Conservation (phyloP, 768 basidiomycete species). For the Cantharellus cinnabarinus region DNA sequence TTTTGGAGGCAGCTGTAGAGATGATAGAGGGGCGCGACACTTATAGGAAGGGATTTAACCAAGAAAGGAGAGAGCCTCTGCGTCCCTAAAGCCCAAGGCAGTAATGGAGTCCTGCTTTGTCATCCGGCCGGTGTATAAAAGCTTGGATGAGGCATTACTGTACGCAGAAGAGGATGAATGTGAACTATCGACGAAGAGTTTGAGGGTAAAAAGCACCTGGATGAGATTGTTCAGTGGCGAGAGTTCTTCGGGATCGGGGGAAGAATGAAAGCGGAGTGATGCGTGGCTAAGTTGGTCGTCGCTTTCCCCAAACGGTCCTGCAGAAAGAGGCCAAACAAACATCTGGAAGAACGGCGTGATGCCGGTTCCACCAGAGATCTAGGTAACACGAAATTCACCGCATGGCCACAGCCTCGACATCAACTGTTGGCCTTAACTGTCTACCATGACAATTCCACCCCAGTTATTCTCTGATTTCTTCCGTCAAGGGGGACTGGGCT, state of each 20-base stretch:
- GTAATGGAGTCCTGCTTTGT: background rate
- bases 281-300: slow-evolving; percentile 11
- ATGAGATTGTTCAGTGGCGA: slow-evolving; percentile 32
- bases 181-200: slow-evolving; percentile 48
- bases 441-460: slow-evolving; percentile 67
- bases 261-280: slow-evolving; percentile 60
- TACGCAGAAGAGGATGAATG: too few relatives aligned
- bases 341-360: slow-evolving; percentile 67
- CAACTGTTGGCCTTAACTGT: background rate
- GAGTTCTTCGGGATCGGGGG: slow-evolving; percentile 36
- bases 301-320: slow-evolving; percentile 11
- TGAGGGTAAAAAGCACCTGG: slow-evolving; percentile 36
- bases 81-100: too few relatives aligned
- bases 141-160: too few relatives aligned
- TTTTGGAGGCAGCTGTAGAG: background rate
- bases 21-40: background rate
- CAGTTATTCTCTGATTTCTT: slow-evolving; percentile 25
- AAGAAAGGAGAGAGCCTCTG: background rate
- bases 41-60: slow-evolving; percentile 19
- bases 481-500: slow-evolving; percentile 41
- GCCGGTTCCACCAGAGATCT: slow-evolving; percentile 81
- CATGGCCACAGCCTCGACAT: background rate
- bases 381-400: background rate
- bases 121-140: too few relatives aligned
- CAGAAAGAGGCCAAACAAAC: slow-evolving; percentile 35